Percentiles rank a stretch among this genome's conserved stretches.
Evolutionary conservation across 1,284 basidiomycete species (phyloP).

Genomic region (Heimioporus retisporus): DNA sequence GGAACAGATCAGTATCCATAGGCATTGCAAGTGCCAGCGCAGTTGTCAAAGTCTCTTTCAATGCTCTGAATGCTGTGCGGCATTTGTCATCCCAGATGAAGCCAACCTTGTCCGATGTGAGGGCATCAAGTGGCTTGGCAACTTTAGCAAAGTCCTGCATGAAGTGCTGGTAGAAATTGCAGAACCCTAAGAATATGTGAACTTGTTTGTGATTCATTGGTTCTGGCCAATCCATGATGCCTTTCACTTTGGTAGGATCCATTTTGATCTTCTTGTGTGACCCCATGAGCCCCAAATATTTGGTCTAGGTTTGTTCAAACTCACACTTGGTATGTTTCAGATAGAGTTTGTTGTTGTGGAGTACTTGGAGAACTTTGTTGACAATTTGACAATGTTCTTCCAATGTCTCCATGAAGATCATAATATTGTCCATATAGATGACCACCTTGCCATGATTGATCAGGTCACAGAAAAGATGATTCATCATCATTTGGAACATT

Average conservation of each 20-base stretch:
- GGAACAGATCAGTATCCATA: too few relatives aligned
- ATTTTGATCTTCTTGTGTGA: slow-evolving; percentile 39
- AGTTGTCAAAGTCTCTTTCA: too few relatives aligned
- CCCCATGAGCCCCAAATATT: slow-evolving; percentile 54
- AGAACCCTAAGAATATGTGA: neutral
- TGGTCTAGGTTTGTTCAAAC: slow-evolving; percentile 40
- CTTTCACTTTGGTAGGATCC: slow-evolving; percentile 50
- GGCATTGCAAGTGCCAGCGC: too few relatives aligned
- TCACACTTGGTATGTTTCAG: slow-evolving; percentile 47
- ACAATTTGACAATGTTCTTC: neutral
- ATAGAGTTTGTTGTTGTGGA: neutral
- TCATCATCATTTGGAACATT: slow-evolving; percentile 35
- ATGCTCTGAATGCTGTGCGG: neutral
- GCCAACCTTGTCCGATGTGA: slow-evolving; percentile 23
- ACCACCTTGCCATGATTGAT: slow-evolving; percentile 14
- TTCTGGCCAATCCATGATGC: slow-evolving; percentile 47
- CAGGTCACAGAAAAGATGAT: slow-evolving; percentile 22
- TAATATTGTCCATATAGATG: slow-evolving; percentile 35
- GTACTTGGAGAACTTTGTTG: neutral
- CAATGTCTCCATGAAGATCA: slow-evolving; percentile 20
- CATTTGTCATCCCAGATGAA: neutral
- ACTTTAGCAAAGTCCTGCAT: slow-evolving; percentile 48
- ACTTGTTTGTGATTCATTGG: slow-evolving; percentile 31
- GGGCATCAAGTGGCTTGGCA: slow-evolving; percentile 38
- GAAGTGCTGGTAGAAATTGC: slow-evolving; percentile 55